Percentiles rank a stretch among this genome's conserved stretches.
These are phyloP conservation scores for Chimonanthus praecox DNA, from an alignment of 164 flowering plant species.

Conservation along the genomic window DNA sequence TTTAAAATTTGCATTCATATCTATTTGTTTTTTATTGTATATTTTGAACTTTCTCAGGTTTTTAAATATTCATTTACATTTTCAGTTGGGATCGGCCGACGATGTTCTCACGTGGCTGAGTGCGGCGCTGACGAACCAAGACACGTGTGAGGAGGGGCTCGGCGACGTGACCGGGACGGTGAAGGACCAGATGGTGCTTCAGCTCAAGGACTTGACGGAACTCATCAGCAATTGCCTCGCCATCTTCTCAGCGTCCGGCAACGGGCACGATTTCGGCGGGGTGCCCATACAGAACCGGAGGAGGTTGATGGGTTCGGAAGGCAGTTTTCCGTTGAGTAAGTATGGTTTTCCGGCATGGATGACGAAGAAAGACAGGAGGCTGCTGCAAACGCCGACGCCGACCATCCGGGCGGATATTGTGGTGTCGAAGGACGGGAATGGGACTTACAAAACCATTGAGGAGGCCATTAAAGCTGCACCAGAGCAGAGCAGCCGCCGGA, in stretches of 20 bases:
- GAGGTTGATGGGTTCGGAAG: slow-evolving; percentile 25
- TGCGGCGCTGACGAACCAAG: slow-evolving; percentile 87
- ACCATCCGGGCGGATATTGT: slow-evolving; percentile 60
- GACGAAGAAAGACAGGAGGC: slow-evolving; percentile 38
- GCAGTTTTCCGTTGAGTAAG: slow-evolving; percentile 11
- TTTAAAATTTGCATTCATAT: too few species aligned
- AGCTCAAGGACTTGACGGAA: slow-evolving; percentile 40
- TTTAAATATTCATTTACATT: too few species aligned
- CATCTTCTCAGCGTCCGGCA: slow-evolving; percentile 44
- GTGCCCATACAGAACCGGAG: slow-evolving; percentile 66
- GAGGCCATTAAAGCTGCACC: slow-evolving; percentile 89
- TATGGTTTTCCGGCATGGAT: slow-evolving; percentile 64
- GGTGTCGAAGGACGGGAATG: slow-evolving; percentile 69
- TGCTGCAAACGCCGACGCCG: slow-evolving; percentile 42
- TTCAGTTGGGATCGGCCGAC: slow-evolving; percentile 21
- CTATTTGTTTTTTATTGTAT: too few species aligned
- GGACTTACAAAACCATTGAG: slow-evolving; percentile 52
- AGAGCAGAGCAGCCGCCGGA: slow-evolving; percentile 50
- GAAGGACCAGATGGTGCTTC: slow-evolving; percentile 40
- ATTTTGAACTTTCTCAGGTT: too few species aligned
- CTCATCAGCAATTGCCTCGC: slow-evolving; percentile 69
- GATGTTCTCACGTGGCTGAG: slow-evolving; percentile 95
- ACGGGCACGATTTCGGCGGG: slow-evolving; percentile 52
- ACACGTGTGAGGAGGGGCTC: slow-evolving; percentile 84
- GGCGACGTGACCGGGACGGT: slow-evolving; percentile 38